A percentile compares a stretch with the other conserved stretches of the same genome.
Evolutionary conservation across 805 yeast species (phyloP).

Genomic region (Metschnikowia similis): DNA sequence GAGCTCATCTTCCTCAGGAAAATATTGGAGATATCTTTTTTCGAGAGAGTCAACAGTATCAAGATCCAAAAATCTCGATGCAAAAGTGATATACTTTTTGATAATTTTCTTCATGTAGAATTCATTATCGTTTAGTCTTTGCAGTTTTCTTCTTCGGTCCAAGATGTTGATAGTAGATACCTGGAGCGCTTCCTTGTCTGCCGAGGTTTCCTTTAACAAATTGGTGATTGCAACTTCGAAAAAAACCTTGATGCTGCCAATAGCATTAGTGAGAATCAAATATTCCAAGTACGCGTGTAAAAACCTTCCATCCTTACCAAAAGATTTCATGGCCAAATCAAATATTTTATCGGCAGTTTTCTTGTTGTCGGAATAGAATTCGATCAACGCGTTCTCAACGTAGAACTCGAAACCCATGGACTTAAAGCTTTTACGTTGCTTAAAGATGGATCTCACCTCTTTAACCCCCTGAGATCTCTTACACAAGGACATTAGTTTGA

Average conservation of each 20-base stretch:
- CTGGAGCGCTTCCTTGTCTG: slow-evolving; percentile 16
- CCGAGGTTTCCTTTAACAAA: slow-evolving; percentile 33
- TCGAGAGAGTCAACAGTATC: slow-evolving; percentile 65
- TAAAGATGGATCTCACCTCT: slow-evolving; percentile 70
- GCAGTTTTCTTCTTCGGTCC: slow-evolving; percentile 12
- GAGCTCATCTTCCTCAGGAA: slow-evolving; percentile 54
- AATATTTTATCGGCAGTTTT: slow-evolving; percentile 72
- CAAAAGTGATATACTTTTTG: slow-evolving; percentile 57
- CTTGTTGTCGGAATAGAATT: slow-evolving; percentile 60
- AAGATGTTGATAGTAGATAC: slow-evolving; percentile 14
- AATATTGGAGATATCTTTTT: slow-evolving; percentile 57
- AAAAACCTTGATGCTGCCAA: slow-evolving; percentile 69
- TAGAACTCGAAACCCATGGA: slow-evolving; percentile 69
- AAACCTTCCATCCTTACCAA: slow-evolving; percentile 53
- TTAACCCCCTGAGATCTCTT: slow-evolving; percentile 65
- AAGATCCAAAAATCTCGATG: slow-evolving; percentile 65
- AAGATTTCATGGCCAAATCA: slow-evolving; percentile 68
- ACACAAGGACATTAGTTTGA: slow-evolving; percentile 64
- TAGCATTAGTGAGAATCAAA: slow-evolving; percentile 63
- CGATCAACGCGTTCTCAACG: slow-evolving; percentile 79
- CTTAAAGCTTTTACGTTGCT: slow-evolving; percentile 55
- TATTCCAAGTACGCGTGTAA: slow-evolving; percentile 68
- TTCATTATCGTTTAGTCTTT: slow-evolving; percentile 21
- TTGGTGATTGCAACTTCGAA: slow-evolving; percentile 73
- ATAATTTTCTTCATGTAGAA: slow-evolving; percentile 27